A percentile compares a stretch with the other conserved stretches of the same genome.
These are phyloP conservation scores for Jacaranda copaia DNA, from an alignment of 257 asterid genomes.

Conservation along the genomic window DNA sequence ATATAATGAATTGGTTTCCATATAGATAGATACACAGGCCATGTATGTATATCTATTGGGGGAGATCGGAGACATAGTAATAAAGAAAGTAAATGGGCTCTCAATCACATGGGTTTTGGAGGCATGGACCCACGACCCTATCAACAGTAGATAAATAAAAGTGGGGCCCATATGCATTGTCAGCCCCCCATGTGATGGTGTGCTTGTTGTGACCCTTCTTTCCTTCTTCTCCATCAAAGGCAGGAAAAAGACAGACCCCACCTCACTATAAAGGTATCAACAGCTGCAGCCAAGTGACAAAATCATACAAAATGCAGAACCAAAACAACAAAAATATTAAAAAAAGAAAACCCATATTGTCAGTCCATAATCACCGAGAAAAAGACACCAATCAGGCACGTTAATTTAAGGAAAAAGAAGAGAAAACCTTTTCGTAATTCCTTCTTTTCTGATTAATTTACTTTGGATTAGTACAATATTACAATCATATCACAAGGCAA, in stretches of 20 bases:
- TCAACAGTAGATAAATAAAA: slow-evolving; percentile 37
- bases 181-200: slow-evolving; percentile 60
- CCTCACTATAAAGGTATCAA: slow-evolving; percentile 15
- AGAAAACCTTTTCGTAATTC: slow-evolving; percentile 20
- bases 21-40: not conserved
- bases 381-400: slow-evolving; percentile 50
- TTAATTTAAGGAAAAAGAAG: not conserved
- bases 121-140: slow-evolving; percentile 43
- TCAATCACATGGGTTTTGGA: slow-evolving; percentile 48
- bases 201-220: slow-evolving; percentile 34
- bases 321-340: not conserved
- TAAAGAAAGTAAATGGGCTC: slow-evolving; percentile 25
- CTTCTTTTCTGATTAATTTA: slow-evolving; percentile 32
- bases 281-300: slow-evolving; percentile 52
- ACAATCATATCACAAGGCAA: slow-evolving; percentile 43
- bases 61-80: slow-evolving; percentile 11
- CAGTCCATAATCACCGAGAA: slow-evolving; percentile 37
- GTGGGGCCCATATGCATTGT: slow-evolving; percentile 45
- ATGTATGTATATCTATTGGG: not conserved
- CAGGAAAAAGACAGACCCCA: slow-evolving; percentile 35
- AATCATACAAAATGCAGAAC: not conserved
- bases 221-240: slow-evolving; percentile 28
- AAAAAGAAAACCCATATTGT: slow-evolving; percentile 20
- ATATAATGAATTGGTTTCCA: no score
- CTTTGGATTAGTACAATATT: slow-evolving; percentile 43